A percentile compares a stretch with the other conserved stretches of the same genome.
Conservation (phyloP, 805 yeast species). For the Ogataea allantospora region DNA sequence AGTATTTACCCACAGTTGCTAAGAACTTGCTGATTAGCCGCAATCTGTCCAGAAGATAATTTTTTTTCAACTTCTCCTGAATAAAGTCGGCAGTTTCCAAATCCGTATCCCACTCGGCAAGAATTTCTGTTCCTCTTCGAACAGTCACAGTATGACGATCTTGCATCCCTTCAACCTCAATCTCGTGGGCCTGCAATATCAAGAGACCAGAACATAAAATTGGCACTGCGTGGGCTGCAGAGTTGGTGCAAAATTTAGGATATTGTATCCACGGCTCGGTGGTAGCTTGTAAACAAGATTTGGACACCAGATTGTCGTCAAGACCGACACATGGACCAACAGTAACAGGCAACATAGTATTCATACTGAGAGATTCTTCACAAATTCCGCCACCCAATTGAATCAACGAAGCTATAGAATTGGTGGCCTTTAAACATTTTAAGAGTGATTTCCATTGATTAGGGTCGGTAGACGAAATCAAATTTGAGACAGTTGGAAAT, state of each 20-base stretch:
- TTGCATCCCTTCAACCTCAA: slow-evolving; percentile 3
- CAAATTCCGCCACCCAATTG: slow-evolving; percentile 41
- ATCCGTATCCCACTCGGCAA: slow-evolving; percentile 12
- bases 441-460: slow-evolving; percentile 35
- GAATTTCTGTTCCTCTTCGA: slow-evolving; percentile 5
- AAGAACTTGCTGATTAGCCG: slow-evolving; percentile 21
- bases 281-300: slow-evolving; percentile 21
- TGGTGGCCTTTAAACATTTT: slow-evolving; percentile 29
- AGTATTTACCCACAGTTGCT: slow-evolving; percentile 20
- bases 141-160: slow-evolving; percentile 5
- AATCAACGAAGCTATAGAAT: slow-evolving; percentile 34
- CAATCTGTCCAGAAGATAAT: slow-evolving; percentile 19
- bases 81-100: slow-evolving; percentile 5
- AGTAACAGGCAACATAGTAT: slow-evolving; percentile 18
- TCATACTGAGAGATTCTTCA: slow-evolving; percentile 17
- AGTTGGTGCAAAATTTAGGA: slow-evolving; percentile 32
- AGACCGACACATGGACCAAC: slow-evolving; percentile 26
- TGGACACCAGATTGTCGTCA: slow-evolving; percentile 13
- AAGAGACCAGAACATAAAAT: slow-evolving; percentile 32
- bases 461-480: slow-evolving; percentile 19
- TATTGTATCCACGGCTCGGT: slow-evolving; percentile 44
- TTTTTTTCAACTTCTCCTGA: slow-evolving; percentile 8
- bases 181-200: slow-evolving; percentile 11
- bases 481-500: slow-evolving; percentile 18
- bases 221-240: slow-evolving; percentile 32